Base-by-base conservation (phyloP, 805 yeast species). In the Limtongia smithiae region DNA sequence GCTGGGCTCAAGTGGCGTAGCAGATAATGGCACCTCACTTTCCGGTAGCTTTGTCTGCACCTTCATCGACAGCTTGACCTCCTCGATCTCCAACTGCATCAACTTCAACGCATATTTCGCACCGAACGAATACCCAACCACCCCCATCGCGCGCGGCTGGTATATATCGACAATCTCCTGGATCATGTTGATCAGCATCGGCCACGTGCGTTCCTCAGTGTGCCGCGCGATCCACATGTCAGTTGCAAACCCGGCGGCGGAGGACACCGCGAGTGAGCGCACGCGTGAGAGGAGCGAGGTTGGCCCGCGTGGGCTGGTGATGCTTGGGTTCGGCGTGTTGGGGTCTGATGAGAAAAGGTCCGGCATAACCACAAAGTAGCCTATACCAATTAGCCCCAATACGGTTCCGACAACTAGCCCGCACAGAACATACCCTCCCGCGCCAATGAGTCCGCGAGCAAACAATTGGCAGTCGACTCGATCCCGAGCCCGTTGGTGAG, bases 181-280 rank as follows among this genome's bases (percentile, higher is more conserved):
- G 25, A 65, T 47, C 18, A 61, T 54, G 6, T 58, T 50, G 17
- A 58, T 42, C 24, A 65, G 51, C 36, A 52, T 51, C 17, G 64
- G 67, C 50, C 56, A 58, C 3, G 63, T 60, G 27, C 59, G 50
- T 37, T 65, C 67, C 41, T 48, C 60, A 9, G 68, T 62, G 52
- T 65, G 69, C 38, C 59, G 58, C 14, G 68, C 68, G 9, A 65
- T 42, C 68, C 68, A 65, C 67, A 65, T 65, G 37, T 65, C 68
- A 28, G 67, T 68, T 44, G 58, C 44, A 44, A 65, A 65, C 15
- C 68, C 68, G 31, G 64, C 56, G 14, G 62, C 62, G 8, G 60
- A 49, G 8, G 57, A 50, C 2, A 55, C 58, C 7, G 65, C 63
- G 25, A 59, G 40, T n/a, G 59, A 45, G 39, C 63, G 62, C 38